Percentiles rank a stretch among this genome's conserved stretches.
These are phyloP conservation scores for Ustilago esculenta DNA, from an alignment of 1,284 basidiomycete genomes.

Conservation along the genomic window DNA sequence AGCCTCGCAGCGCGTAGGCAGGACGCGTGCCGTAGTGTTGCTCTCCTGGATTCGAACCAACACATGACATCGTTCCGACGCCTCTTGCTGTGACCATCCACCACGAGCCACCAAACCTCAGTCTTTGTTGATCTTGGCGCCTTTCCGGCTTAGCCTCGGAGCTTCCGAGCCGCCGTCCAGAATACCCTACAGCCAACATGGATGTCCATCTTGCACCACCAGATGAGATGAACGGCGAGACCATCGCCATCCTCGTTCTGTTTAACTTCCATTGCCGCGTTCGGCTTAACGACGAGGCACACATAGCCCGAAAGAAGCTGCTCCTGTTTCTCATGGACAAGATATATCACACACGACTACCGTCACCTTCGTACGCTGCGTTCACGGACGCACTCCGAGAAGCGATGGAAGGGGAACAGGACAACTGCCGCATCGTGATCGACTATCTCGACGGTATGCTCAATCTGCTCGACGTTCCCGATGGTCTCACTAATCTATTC, in stretches of 20 bases:
- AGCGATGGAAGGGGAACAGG: constrained; percentile 17
- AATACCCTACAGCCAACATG: constrained; percentile 8
- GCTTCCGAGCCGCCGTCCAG: no score
- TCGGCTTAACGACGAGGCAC: constrained; percentile 36
- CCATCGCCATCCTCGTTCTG: constrained; percentile 43
- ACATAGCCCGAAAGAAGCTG: constrained; percentile 26
- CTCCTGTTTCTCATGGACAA: constrained; percentile 45
- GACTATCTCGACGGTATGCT: constrained; percentile 44
- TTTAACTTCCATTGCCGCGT: constrained; percentile 49
- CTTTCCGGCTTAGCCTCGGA: no score
- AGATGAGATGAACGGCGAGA: constrained; percentile 44
- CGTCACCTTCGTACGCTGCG: constrained; percentile 10
- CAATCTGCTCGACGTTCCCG: constrained; percentile 31
- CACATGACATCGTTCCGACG: no score
- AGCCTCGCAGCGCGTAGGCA: no score
- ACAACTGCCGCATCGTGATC: constrained; percentile 26
- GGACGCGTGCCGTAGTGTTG: no score
- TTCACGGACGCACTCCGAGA: constrained; percentile 20
- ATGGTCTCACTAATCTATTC: constrained; percentile 45
- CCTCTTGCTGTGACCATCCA: no score
- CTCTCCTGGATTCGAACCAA: no score
- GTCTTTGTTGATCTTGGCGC: no score
- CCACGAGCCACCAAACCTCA: no score
- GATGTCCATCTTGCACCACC: constrained; percentile 16
- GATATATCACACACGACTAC: constrained; percentile 32